Conservation (phyloP, 495 filamentous ascomycete species). For the Bacidia rubella region DNA sequence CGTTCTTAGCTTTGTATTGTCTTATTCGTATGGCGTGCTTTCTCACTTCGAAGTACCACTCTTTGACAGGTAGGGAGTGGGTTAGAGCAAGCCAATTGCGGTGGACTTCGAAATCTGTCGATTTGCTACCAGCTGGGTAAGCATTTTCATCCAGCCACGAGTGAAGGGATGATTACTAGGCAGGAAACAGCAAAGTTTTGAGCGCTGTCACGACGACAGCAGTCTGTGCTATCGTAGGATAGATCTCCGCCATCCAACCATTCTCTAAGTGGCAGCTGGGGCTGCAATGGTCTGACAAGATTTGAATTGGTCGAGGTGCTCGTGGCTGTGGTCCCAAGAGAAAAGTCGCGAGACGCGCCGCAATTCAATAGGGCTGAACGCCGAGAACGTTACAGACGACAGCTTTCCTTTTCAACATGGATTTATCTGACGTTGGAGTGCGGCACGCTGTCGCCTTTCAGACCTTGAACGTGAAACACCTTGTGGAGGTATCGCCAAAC, state of each 20-base stretch:
- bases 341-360: too few relatives aligned
- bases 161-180: slow-evolving; percentile 57
- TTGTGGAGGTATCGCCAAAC: slow-evolving; percentile 34
- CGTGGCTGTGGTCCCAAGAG: background rate
- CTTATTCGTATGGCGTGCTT: background rate
- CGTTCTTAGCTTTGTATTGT: slow-evolving; percentile 1
- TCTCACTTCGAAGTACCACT: slow-evolving; percentile 85
- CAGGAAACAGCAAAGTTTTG: slow-evolving; percentile 87
- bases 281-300: background rate
- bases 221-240: slow-evolving; percentile 76
- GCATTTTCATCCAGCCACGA: background rate
- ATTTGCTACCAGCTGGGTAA: slow-evolving; percentile 51
- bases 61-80: slow-evolving; percentile 67
- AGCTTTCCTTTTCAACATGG: slow-evolving; percentile 22
- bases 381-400: background rate
- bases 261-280: background rate
- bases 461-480: slow-evolving; percentile 32
- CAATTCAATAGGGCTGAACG: background rate
- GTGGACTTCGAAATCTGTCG: slow-evolving; percentile 98
- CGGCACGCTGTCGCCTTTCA: slow-evolving; percentile 35
- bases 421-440: slow-evolving; percentile 38
- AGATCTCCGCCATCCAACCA: slow-evolving; percentile 60
- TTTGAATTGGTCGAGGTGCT: background rate
- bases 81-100: slow-evolving; percentile 96
- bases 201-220: slow-evolving; percentile 77